phyloP scores from a whole-genome alignment of 164 flowering plant genomes.

The Cinnamomum micranthum region DNA sequence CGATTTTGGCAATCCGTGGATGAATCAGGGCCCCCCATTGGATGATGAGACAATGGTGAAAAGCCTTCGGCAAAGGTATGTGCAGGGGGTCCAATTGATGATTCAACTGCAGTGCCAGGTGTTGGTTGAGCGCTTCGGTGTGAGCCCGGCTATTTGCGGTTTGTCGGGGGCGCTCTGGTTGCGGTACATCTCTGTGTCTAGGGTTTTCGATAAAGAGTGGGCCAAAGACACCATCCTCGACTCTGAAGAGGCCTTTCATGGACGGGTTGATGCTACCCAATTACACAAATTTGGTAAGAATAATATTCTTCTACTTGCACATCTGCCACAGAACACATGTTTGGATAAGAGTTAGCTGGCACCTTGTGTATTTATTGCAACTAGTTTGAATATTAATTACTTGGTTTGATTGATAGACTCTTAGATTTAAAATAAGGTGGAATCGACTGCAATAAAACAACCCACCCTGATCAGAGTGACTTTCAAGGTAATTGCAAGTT shows the following conservation, averaged over 20 bases:
- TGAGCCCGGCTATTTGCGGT: slow-evolving; percentile 56
- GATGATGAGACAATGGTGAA: slow-evolving; percentile 34
- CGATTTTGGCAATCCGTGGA: background rate
- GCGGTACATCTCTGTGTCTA: slow-evolving; percentile 41
- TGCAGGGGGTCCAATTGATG: slow-evolving; percentile 74
- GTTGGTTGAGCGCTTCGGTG: slow-evolving; percentile 63
- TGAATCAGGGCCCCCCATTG: background rate
- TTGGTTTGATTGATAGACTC: no score
- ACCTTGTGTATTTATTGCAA: no score
- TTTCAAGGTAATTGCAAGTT: no score
- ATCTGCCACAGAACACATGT: no score
- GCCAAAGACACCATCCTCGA: slow-evolving; percentile 41
- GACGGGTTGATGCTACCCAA: slow-evolving; percentile 20
- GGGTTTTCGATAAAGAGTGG: slow-evolving; percentile 67
- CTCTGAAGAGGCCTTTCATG: slow-evolving; percentile 40
- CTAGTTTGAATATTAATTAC: no score
- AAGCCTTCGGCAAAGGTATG: slow-evolving; percentile 54
- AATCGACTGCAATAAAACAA: no score
- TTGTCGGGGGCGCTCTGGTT: slow-evolving; percentile 64
- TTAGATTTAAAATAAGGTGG: no score
- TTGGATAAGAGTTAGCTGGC: no score
- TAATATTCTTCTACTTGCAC: no score
- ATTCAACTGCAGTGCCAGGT: slow-evolving; percentile 67
- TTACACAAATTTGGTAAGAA: no score
- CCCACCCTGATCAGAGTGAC: no score